These are phyloP conservation scores for Crithidia sp. DNA, from an alignment of 208 protist genomes.

Conservation along the genomic window DNA sequence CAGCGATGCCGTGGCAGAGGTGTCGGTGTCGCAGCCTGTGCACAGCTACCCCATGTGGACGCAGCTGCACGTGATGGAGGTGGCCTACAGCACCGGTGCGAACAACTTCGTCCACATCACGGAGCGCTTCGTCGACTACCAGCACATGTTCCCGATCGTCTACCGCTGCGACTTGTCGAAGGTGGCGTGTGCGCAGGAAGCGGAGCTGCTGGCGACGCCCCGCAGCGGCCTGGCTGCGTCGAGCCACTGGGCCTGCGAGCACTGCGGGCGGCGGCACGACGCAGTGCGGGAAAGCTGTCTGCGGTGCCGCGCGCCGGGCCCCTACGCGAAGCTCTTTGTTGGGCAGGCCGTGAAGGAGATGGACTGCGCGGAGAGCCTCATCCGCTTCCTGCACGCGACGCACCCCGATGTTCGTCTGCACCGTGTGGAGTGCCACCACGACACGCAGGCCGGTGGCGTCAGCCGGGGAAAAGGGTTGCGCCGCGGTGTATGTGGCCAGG, in stretches of 20 bases:
- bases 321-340: conserved; percentile 64
- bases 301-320: conserved; percentile 47
- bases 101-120: conserved; percentile 72
- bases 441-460: conserved; percentile 13
- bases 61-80: conserved; percentile 71
- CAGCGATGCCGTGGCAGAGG: not conserved
- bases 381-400: conserved; percentile 63
- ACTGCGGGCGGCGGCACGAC: conserved; percentile 56
- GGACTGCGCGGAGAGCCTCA: conserved; percentile 37
- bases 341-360: conserved; percentile 66
- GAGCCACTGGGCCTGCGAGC: conserved; percentile 59
- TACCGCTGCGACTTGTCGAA: conserved; percentile 53
- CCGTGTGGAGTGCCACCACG: conserved; percentile 55
- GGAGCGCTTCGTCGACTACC: conserved; percentile 57
- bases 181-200: conserved; percentile 33
- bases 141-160: conserved; percentile 61
- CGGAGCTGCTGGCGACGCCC: conserved; percentile 41
- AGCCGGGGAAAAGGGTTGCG: conserved; percentile 54
- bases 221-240: conserved; percentile 44
- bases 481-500: conserved; percentile 61
- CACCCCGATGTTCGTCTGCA: conserved; percentile 57
- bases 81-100: conserved; percentile 52
- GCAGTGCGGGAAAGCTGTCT: conserved; percentile 64
- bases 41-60: conserved; percentile 60
- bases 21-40: conserved; percentile 19